Base-by-base conservation (phyloP, 192 early-diverging fungal genomes). In the Glomus cerebriforme region DNA sequence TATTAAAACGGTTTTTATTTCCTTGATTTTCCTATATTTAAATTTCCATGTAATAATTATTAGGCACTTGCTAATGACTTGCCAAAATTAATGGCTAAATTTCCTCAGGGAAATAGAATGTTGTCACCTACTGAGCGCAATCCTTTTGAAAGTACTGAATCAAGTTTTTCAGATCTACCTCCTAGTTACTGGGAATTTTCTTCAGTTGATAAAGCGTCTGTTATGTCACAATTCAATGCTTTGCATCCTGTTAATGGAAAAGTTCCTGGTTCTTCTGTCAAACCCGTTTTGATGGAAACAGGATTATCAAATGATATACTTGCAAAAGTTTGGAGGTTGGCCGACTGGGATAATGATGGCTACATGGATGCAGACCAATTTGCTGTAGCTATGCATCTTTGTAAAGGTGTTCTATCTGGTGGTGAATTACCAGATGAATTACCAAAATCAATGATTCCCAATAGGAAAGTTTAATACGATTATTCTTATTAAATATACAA, bases 361-460 rank as follows among this genome's bases (percentile, higher is more conserved):
- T 94, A 93, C 67, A 82, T 96, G 79, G 93, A 95, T 68, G 73
- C 87, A 59, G 95, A 95, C 72, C 92, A 96, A 85, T 96, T 96
- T 82, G 86, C 91, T 43, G 93, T 94, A 3, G 92, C 93, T 1
- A 94, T 96, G 93, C 91, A 93, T 79, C 76, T 94, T 27, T 84
- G 85, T 19, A 82, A 87, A 69, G 83, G 83, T 7, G 76, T 86
- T 1, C 79, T 84, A 37, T 68, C 71, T 59, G 87, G 89, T 59
- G 85, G 83, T n/a, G 80, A 79, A 24, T 68, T 89, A 43, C 87
- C 88, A 0, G 87, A 87, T 6, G 86, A 81, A 2, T 70, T 89
- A 31, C 88, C 88, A 15, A 58, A 69, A 26, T 59, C 84, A 31
- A 82, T 89, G 82, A 83, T 85, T 17, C 88, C 88, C 12, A 39